Evolutionary conservation across 306 rosid genomes (phyloP).

Genomic region (Fagus sylvatica): DNA sequence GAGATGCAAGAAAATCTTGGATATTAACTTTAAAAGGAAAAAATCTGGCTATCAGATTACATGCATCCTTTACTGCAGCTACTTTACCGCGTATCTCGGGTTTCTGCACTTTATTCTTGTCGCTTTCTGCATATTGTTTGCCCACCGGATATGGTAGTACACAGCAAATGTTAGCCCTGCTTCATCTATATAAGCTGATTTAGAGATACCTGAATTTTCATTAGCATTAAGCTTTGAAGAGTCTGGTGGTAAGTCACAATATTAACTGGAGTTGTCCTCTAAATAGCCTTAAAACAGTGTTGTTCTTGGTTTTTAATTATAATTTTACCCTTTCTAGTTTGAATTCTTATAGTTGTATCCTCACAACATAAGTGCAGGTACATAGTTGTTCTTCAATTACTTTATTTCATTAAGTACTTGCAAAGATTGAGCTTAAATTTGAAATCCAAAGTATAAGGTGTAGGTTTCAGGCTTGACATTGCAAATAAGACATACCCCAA

Average conservation of each 20-base stretch:
- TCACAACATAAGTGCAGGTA: neutral
- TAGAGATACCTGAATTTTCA: neutral
- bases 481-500: neutral
- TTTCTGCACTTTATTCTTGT: neutral
- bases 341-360: neutral
- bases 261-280: neutral
- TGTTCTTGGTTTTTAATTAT: neutral
- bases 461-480: neutral
- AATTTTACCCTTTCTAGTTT: neutral
- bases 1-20: slow-evolving; percentile 1
- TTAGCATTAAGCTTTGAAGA: slow-evolving; percentile 2
- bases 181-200: slow-evolving; percentile 23
- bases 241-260: slow-evolving; percentile 9
- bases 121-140: neutral
- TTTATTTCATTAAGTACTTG: neutral
- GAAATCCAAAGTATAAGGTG: too few species aligned
- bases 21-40: neutral
- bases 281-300: neutral
- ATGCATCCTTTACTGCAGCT: neutral
- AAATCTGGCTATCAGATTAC: slow-evolving; percentile 19
- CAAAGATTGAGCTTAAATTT: too few species aligned
- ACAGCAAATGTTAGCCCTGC: slow-evolving; percentile 2
- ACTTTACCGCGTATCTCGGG: neutral
- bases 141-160: slow-evolving; percentile 11
- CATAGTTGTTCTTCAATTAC: neutral